These are phyloP conservation scores for Catunica adiposa DNA, from an alignment of 2,329 filamentous ascomycete genomes.

Conservation along the genomic window DNA sequence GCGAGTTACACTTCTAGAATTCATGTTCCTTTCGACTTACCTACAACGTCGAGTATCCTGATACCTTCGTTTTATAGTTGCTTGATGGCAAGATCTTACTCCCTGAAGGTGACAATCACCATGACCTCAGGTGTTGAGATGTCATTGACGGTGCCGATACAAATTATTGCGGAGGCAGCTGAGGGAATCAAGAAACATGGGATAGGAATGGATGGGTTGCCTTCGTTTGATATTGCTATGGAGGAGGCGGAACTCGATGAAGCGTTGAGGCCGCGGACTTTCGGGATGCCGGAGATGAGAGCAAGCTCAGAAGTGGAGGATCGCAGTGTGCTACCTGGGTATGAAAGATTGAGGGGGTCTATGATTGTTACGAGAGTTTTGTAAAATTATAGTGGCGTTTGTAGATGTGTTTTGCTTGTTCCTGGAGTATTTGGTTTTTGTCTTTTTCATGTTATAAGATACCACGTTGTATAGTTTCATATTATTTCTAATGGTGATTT, in stretches of 20 bases:
- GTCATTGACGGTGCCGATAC: conserved; percentile 32
- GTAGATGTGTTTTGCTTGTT: neutral
- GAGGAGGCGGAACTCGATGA: neutral
- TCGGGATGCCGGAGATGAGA: neutral
- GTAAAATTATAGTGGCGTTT: neutral
- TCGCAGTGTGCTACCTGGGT: neutral
- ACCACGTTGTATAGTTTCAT: no score
- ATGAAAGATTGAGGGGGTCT: neutral
- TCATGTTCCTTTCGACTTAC: conserved; percentile 32
- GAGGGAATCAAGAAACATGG: neutral
- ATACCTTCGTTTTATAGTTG: conserved; percentile 43
- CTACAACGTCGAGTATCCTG: conserved; percentile 32
- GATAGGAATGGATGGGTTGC: conserved; percentile 2
- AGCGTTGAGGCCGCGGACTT: neutral
- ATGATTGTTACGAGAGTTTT: neutral
- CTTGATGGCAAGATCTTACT: conserved; percentile 39
- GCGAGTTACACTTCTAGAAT: conserved; percentile 27
- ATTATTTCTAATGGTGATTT: no score
- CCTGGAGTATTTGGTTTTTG: no score
- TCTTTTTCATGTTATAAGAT: no score
- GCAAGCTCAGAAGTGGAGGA: neutral
- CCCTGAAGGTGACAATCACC: conserved; percentile 29
- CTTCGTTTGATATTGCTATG: conserved; percentile 9
- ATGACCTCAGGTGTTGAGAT: conserved; percentile 28
- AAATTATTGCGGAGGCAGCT: conserved; percentile 23